phyloP scores from a whole-genome alignment of 2,329 filamentous ascomycete species.

The Fusarium nematophilum region DNA sequence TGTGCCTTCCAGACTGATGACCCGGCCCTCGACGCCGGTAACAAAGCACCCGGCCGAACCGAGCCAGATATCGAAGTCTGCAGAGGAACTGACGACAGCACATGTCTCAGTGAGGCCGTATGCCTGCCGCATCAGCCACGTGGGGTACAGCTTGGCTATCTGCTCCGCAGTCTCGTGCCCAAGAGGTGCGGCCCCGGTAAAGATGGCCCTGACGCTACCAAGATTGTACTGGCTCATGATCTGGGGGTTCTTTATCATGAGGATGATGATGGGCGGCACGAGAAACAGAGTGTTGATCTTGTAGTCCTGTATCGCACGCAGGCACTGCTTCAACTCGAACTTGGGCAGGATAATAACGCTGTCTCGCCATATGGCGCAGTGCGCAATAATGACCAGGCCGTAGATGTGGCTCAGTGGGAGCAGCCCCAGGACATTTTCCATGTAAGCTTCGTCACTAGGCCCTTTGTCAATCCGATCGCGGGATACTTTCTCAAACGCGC shows the following conservation, averaged over 20 bases:
- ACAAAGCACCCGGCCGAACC: slow-evolving; percentile 79
- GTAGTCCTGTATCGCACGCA: slow-evolving; percentile 73
- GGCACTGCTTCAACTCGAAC: slow-evolving; percentile 74
- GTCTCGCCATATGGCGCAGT: slow-evolving; percentile 74
- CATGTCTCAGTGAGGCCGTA: slow-evolving; percentile 82
- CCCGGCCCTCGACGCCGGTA: slow-evolving; percentile 71
- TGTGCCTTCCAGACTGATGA: slow-evolving; percentile 74
- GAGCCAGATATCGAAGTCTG: slow-evolving; percentile 72
- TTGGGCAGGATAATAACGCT: slow-evolving; percentile 76
- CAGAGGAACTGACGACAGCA: slow-evolving; percentile 74
- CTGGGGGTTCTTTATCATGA: slow-evolving; percentile 74
- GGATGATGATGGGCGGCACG: slow-evolving; percentile 86
- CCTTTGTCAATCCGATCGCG: too few species aligned
- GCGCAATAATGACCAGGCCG: slow-evolving; percentile 76
- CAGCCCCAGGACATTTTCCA: too few species aligned
- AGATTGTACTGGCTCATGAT: slow-evolving; percentile 76
- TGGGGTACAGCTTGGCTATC: slow-evolving; percentile 69
- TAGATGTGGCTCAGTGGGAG: slow-evolving; percentile 85
- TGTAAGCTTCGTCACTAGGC: too few species aligned
- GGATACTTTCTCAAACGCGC: too few species aligned
- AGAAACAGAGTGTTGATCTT: slow-evolving; percentile 74
- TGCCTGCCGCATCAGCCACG: slow-evolving; percentile 73
- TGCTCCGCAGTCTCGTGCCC: slow-evolving; percentile 76
- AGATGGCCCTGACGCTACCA: slow-evolving; percentile 72
- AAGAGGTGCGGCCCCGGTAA: slow-evolving; percentile 82